Evolutionary conservation across 2,329 filamentous ascomycete species (phyloP), one percentile per base, ranked within the genome.

Genomic region (Hypocreales sp.): DNA sequence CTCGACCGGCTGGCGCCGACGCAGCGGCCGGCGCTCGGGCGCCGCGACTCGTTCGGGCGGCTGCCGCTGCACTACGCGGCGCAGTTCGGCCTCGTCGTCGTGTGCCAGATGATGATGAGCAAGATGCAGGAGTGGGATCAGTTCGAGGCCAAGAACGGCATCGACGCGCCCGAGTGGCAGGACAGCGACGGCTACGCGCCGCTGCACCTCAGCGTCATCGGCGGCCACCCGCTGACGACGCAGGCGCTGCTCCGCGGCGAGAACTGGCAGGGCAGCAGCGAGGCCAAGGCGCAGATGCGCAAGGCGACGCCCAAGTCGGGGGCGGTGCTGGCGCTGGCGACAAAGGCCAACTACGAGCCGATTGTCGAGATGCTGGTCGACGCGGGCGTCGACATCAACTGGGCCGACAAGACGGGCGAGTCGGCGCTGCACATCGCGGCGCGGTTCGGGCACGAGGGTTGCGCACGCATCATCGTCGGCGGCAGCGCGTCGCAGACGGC

Each of bases 391-490:
- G 79, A 95, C 44, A 75, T 95, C 43, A 94, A 98, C 46, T 92
- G 86, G 61, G 82, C 82, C 44, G 84, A 95, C 46, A 74, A 80
- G 35, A 76, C 78, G 28, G 86, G 86, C 11, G 90, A 98, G 53
- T 92, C 86, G 8, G 84, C 87, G 3, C 58, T 98, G 21, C 90
- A 95, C 48, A 67, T 94, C 40, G 90, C 90, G 26, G 86, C 90
- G 30, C 75, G 86, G 24, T 90, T 87, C 42, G 84, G 84, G 11
- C 80, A 92, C 44, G 66, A 70, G 11, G 68, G 84, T 34, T 95
- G 86, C 46, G 82, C 81, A 10, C 70, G 64, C 32, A 72, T 82
- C 14, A 59, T 98, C 14, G 51, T 95, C 3, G 62, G 74, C 11
- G 81, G 80, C 3, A 76, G 70, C 1, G 54, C 62, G 5, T 60